Base-by-base conservation (phyloP, 208 protist species). In the Angomonas ambiguus region DNA sequence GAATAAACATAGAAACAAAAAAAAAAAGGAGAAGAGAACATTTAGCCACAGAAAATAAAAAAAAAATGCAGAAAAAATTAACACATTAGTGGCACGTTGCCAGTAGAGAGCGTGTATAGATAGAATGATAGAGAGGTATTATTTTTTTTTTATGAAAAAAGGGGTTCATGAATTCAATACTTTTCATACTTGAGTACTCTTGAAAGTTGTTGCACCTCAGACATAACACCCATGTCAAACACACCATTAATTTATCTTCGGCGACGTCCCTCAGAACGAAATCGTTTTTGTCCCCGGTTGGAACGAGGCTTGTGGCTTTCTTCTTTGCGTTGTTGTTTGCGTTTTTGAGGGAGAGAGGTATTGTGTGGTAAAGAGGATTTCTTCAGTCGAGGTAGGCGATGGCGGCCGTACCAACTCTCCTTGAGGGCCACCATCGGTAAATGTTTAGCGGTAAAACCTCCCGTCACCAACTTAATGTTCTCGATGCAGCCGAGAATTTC, bases 401-500 rank as follows among this genome's bases (percentile, higher is more conserved):
- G 24, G 27, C 74, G 74, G 25, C 72, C 53, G 11, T 27, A 22
- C 89, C 89, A 95, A 67, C 86, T 93, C 65, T 89, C 82, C 51
- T 73, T 79, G 2, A 93, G 3, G 32, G 82, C 70, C 18, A 71
- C 80, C 30, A 83, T 79, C 8, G 90, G 86, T 32, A 95, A 75
- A 20, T 86, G 84, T 57, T 86, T 88, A 1, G 73, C 55, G 33
- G 81, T 61, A 33, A 92, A 85, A 45, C 77, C 72, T 51, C 65
- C 73, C 20, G 79, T 32, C 25, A 95, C 81, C 1, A 67, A 63
- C 30, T 82, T 80, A 57, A 92, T 76, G 65, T 93, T 95, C 38
- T 70, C 66, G 28, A 91, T 69, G 32, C 71, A 83, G 1, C 72
- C 81, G 24, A 86, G 49, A 2, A 74, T 65, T 61, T 91, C 82